Evolutionary conservation across 352 stramenopile species (phyloP).

Genomic region (Phytophthora agathidicida): DNA sequence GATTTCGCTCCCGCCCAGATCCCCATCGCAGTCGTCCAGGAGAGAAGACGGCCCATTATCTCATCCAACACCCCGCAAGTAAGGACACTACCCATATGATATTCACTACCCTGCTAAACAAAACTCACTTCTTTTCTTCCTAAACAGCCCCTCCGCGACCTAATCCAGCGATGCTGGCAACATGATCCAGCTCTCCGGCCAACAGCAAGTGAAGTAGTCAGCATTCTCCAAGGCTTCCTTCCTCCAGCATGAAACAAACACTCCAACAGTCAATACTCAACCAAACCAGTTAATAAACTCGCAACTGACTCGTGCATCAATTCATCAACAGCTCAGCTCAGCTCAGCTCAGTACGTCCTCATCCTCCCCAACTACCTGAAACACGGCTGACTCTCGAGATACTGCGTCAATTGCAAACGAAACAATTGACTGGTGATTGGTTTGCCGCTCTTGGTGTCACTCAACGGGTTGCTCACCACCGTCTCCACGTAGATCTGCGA

Average conservation of each 20-base stretch:
- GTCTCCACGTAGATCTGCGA: slow-evolving; percentile 90
- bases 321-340: slow-evolving; percentile 7
- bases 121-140: slow-evolving; percentile 1
- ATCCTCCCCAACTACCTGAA: slow-evolving; percentile 53
- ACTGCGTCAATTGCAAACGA: slow-evolving; percentile 69
- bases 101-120: neutral
- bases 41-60: slow-evolving; percentile 66
- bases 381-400: slow-evolving; percentile 75
- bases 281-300: no score
- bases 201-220: slow-evolving; percentile 46
- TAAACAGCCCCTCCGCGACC: slow-evolving; percentile 55
- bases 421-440: slow-evolving; percentile 84
- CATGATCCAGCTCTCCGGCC: slow-evolving; percentile 58
- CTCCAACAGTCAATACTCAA: no score
- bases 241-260: slow-evolving; percentile 18
- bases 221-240: slow-evolving; percentile 58
- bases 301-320: slow-evolving; percentile 6
- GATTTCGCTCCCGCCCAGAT: slow-evolving; percentile 59
- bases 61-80: slow-evolving; percentile 67
- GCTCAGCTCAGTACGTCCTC: no score
- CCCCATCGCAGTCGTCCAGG: slow-evolving; percentile 66
- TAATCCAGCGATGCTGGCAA: slow-evolving; percentile 75
- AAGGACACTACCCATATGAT: neutral
- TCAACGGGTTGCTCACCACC: slow-evolving; percentile 91
- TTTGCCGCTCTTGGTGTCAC: slow-evolving; percentile 74